These are phyloP conservation scores for Tulasnella sp. DNA, from an alignment of 768 basidiomycete genomes.

Conservation along the genomic window DNA sequence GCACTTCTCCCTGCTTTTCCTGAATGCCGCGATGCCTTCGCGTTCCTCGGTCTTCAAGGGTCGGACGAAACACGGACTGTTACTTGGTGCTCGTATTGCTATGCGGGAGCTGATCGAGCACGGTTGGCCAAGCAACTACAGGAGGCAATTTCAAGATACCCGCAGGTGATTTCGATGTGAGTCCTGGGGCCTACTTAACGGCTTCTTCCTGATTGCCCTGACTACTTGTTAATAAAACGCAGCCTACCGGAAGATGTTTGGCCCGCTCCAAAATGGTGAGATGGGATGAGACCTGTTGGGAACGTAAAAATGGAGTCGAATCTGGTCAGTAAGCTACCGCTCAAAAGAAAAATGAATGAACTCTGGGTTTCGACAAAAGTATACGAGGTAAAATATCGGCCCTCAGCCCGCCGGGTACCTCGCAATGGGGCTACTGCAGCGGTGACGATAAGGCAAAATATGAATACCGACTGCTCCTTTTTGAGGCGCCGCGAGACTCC, in stretches of 20 bases:
- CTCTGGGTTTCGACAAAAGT: too few relatives aligned
- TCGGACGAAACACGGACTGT: neutral
- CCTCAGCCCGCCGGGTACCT: too few relatives aligned
- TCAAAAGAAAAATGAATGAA: too few relatives aligned
- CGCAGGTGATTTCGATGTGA: neutral
- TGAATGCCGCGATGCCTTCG: neutral
- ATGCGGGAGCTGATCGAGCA: neutral
- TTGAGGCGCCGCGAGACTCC: too few relatives aligned
- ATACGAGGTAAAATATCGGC: too few relatives aligned
- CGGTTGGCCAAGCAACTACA: neutral
- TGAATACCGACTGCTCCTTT: too few relatives aligned
- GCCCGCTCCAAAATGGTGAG: neutral
- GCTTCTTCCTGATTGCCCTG: neutral
- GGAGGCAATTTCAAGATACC: neutral
- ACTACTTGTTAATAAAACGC: neutral
- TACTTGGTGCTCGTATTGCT: neutral
- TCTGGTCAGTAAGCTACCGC: too few relatives aligned
- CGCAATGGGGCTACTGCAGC: too few relatives aligned
- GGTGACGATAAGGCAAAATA: too few relatives aligned
- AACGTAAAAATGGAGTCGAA: too few relatives aligned
- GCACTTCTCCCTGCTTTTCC: neutral
- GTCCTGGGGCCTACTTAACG: neutral
- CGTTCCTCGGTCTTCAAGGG: neutral
- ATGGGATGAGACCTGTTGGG: too few relatives aligned
- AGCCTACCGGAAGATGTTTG: neutral